A percentile compares a stretch with the other conserved stretches of the same genome.
Evolutionary conservation across 73 alveolate genomes (phyloP).

Genomic region (Stentor roeselii): DNA sequence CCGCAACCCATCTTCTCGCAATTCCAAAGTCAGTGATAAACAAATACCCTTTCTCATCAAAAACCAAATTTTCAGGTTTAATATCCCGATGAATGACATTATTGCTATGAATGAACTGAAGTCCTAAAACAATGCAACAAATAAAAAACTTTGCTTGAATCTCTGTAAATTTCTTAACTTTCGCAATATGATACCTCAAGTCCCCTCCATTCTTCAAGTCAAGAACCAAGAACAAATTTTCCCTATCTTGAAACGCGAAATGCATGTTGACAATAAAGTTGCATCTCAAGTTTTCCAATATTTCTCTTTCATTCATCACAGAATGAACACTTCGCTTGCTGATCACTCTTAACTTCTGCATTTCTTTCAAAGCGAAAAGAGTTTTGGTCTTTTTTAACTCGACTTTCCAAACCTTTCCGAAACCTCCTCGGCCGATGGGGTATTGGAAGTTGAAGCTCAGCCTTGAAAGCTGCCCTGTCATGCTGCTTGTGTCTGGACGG

Average conservation of each 20-base stretch:
- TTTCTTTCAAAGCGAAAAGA: constrained; percentile 86
- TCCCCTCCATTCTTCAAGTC: constrained; percentile 90
- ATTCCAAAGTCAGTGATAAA: constrained; percentile 87
- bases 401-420: constrained; percentile 90
- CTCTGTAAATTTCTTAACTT: constrained; percentile 44
- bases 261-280: constrained; percentile 82
- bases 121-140: constrained; percentile 58
- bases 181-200: constrained; percentile 57
- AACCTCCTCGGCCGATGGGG: constrained; percentile 82
- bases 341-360: constrained; percentile 51
- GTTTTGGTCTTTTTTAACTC: constrained; percentile 65
- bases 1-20: constrained; percentile 77
- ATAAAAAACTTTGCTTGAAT: constrained; percentile 61
- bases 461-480: no score
- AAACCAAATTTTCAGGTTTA: constrained; percentile 91
- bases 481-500: no score
- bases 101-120: constrained; percentile 81
- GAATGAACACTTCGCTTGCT: constrained; percentile 29
- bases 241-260: constrained; percentile 86
- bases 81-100: constrained; percentile 89
- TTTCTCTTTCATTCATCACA: constrained; percentile 43
- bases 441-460: constrained; percentile 45
- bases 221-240: constrained; percentile 81
- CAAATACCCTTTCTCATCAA: constrained; percentile 75
- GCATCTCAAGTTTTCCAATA: no score